Evolutionary conservation across 139 green algal species (phyloP), one percentile per base, ranked within the genome.

Genomic region (Pycnococcus provasolii): DNA sequence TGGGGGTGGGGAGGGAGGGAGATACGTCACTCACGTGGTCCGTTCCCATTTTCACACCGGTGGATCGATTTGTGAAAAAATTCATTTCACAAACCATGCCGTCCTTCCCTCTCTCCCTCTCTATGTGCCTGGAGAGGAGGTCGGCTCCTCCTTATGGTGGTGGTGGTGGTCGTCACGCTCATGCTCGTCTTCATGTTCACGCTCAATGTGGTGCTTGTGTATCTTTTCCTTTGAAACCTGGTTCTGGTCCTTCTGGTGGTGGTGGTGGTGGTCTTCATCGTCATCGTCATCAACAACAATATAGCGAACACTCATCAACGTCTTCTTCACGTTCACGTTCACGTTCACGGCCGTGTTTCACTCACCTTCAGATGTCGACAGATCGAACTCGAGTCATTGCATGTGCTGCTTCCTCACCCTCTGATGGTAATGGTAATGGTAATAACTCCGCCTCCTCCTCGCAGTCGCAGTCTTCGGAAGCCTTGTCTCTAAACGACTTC

Each of bases 261-360:
- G n/a, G 55, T 62, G n/a, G 55, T 62, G n/a, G 55, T 62, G n/a
- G 55, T 62, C 55, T n/a, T 62, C 55, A 26, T 62, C 55, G 55
- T 62, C 55, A 26, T 62, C 15, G 55, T 62, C 15, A 26, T 62
- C 15, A 26, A 0, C 26, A 26, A 26, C 26, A 26, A 26, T 26
- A 26, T 26, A 26, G 26, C 26, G 26, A 26, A 26, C 26, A 26
- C 26, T 26, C 26, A 26, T 26, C 26, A 0, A 26, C 26, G 26
- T 26, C 26, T 26, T 26, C 26, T 26, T 26, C 26, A 26, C 26
- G 26, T 26, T 26, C 26, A 26, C 26, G 26, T 26, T 26, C 26
- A 26, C 26, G 26, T 26, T 26, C 26, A 26, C 26, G 26, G 26
- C 26, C 26, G 0, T 26, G 26, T 26, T 26, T 26, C 26, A 26